Evolutionary conservation across 148 eudicot species (phyloP), one percentile per base, ranked within the genome.

Genomic region (Bassia scoparia): DNA sequence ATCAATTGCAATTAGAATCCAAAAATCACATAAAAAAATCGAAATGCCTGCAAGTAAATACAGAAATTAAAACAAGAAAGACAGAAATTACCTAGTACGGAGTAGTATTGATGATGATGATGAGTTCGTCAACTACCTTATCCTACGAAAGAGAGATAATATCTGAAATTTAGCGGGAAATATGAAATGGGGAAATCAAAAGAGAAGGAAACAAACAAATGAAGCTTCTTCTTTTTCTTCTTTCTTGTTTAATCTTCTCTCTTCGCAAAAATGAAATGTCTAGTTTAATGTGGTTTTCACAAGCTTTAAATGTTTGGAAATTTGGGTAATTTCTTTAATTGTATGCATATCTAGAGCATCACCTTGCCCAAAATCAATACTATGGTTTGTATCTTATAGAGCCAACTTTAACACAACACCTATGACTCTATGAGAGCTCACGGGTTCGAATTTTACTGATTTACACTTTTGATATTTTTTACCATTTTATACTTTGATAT

Each of bases 81-180:
- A 27, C 55, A 73, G 33, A 35, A 29, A 0, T 10, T 29, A 78
- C 77, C 74, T 37, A 50, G 7, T 56, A 33, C 1, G n/a, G n/a
- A n/a, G n/a, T n/a, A n/a, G n/a, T n/a, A n/a, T n/a, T n/a, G n/a
- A n/a, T 4, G 44, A 34, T 5, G 66, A 34, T 34, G 50, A 55
- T 38, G 62, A 54, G 4, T 52, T 38, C 49, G 29, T 65, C 50
- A 65, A 41, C 29, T 65, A 65, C 27, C 20, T 41, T 49, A 6
- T 33, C 8, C 29, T 14, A 49, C 46, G 21, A 16, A 17, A 33
- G 31, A 30, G 4, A 31, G 16, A 60, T 18, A 49, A 26, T 48
- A 46, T 35, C 35, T 1, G 17, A 29, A 60, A 74, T 37, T 50
- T 29, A 43, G 77, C 77, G 81, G 71, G 77, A 74, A 54, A 54